Conservation (phyloP, 2,329 filamentous ascomycete species). For the Monilinia fructigena region DNA sequence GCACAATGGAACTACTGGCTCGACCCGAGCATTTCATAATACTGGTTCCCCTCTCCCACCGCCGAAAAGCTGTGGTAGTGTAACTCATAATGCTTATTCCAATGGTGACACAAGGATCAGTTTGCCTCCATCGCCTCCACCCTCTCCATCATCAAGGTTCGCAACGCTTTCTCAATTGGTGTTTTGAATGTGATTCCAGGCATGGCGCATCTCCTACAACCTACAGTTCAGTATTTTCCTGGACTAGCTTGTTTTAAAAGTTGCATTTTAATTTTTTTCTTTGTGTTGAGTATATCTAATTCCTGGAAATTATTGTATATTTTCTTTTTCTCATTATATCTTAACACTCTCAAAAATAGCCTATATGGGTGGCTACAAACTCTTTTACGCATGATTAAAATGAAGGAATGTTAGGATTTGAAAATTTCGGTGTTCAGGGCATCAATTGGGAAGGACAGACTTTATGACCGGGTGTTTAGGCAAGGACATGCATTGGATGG, state of each 20-base stretch:
- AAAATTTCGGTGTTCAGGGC: not conserved
- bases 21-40: not conserved
- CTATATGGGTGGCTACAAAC: not conserved
- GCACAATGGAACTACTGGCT: not conserved
- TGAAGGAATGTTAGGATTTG: constrained; percentile 6
- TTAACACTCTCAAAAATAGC: not conserved
- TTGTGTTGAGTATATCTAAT: not conserved
- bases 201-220: not conserved
- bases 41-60: too few species aligned
- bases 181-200: not conserved
- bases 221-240: not conserved
- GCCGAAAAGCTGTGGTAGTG: not conserved
- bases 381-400: constrained; percentile 14
- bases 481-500: not conserved
- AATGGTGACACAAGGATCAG: not conserved
- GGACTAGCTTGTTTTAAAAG: not conserved
- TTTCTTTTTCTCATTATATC: not conserved
- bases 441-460: not conserved
- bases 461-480: not conserved
- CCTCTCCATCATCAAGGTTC: not conserved
- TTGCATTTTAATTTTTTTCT: not conserved
- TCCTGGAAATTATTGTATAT: constrained; percentile 7
- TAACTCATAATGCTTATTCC: not conserved
- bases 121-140: not conserved
- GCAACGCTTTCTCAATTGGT: not conserved